These are phyloP conservation scores for Hypocreales sp. DNA, from an alignment of 2,329 filamentous ascomycete species.

Conservation along the genomic window DNA sequence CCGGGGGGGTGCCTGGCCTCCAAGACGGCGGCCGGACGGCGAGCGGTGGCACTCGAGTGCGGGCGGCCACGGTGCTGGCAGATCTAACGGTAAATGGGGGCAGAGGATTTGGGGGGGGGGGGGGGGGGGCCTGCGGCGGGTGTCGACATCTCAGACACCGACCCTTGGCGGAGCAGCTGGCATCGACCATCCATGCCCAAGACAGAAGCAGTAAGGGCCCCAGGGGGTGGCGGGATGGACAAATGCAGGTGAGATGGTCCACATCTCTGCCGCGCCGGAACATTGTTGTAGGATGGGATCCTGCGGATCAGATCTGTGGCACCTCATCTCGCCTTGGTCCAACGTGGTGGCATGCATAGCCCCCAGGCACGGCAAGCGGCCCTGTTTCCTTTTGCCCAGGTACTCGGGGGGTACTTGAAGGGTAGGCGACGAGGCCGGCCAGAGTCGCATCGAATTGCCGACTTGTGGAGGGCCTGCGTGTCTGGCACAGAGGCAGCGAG, in stretches of 20 bases:
- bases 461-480: constrained; percentile 1
- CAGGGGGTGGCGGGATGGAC: too few relatives aligned
- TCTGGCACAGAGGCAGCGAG: constrained; percentile 5
- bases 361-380: too few relatives aligned
- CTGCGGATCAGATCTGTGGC: constrained; percentile 21
- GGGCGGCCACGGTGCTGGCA: constrained; percentile 11
- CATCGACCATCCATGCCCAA: background rate
- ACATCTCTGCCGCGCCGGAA: constrained; percentile 11
- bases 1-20: constrained; percentile 12
- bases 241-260: too few relatives aligned
- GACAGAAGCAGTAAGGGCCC: too few relatives aligned
- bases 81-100: constrained; percentile 1
- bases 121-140: constrained; percentile 6
- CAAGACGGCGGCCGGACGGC: constrained; percentile 18
- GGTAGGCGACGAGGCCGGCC: background rate
- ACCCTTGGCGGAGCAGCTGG: constrained; percentile 2
- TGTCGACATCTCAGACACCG: constrained; percentile 14
- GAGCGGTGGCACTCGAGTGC: constrained; percentile 7
- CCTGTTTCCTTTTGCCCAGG: too few relatives aligned
- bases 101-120: constrained; percentile 1
- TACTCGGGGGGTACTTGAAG: too few relatives aligned
- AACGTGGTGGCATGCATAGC: constrained; percentile 8
- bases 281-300: constrained; percentile 18
- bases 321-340: constrained; percentile 22
- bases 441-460: constrained; percentile 3